Evolutionary conservation across 1,284 basidiomycete species (phyloP), one percentile per base, ranked within the genome.

Genomic region (Pholiota adiposa): DNA sequence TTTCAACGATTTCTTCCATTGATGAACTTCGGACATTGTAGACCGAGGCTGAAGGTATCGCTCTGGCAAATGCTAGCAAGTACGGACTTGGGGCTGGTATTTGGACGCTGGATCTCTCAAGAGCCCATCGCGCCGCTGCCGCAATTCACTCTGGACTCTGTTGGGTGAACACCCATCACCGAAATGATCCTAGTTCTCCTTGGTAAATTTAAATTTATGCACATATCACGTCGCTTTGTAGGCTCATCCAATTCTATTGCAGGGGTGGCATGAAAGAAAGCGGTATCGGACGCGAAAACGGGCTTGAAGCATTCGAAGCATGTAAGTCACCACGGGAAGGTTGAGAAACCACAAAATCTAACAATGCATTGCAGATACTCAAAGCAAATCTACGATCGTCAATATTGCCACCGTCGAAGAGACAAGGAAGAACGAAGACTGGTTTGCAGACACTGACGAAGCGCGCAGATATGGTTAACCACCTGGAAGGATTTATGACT

Each of bases 231-330:
- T 12, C 25, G 25, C 23, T 51, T n/a, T 21, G n/a, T 36, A 33
- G n/a, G 40, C n/a, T 36, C 12, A 38, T 41, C 11, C 23, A 3
- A 29, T 27, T 18, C 18, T 38, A 12, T 48, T 29, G 25, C 60
- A 90, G 89, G 92, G 92, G 92, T 23, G 91, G 92, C 16, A 90
- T 92, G 88, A 92, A 92, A 69, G 86, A 90, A 64, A 93, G 90
- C 65, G 92, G 91, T 1, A 88, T 92, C 56, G 91, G 91, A 2
- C 75, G 92, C 61, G 92, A 94, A 69, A 94, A 94, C 63, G 92
- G 92, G 1, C 60, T 89, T 4, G 92, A 94, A 68, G 90, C 92
- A 9, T 85, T 87, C 59, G 83, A 90, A 70, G 81, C 88, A 62
- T 93, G 90, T 91, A 60, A 65, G 89, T 79, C 21, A 4, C 33